A percentile compares a stretch with the other conserved stretches of the same genome.
Evolutionary conservation across 208 protist genomes (phyloP).

Genomic region (Wallacemonas sp.): DNA sequence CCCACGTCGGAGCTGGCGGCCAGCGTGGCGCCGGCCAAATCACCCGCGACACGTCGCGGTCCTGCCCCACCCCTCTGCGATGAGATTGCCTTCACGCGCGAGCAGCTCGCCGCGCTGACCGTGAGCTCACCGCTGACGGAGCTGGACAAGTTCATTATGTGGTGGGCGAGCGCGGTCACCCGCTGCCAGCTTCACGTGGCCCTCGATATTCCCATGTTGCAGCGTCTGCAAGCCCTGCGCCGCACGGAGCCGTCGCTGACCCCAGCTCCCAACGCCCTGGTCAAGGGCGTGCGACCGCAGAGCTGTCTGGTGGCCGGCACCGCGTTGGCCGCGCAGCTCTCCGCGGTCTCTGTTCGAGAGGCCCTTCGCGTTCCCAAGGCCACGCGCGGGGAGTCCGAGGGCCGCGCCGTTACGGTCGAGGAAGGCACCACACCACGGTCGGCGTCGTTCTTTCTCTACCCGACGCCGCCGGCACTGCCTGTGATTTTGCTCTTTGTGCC

Average conservation of each 20-base stretch:
- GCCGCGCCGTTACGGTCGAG: too few relatives aligned
- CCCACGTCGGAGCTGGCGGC: neutral
- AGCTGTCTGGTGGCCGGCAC: neutral
- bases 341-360: slow-evolving; percentile 1
- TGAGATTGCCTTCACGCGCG: slow-evolving; percentile 44
- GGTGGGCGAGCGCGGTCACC: slow-evolving; percentile 60
- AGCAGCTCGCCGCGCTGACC: slow-evolving; percentile 37
- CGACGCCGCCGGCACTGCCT: slow-evolving; percentile 24
- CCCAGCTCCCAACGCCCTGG: slow-evolving; percentile 16
- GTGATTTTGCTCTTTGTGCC: slow-evolving; percentile 46
- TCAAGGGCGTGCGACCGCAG: slow-evolving; percentile 15
- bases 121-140: slow-evolving; percentile 52
- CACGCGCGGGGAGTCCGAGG: too few relatives aligned
- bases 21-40: too few relatives aligned
- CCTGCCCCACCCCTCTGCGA: slow-evolving; percentile 12
- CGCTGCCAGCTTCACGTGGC: slow-evolving; percentile 45
- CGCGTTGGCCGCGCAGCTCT: slow-evolving; percentile 1
- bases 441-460: slow-evolving; percentile 23
- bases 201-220: slow-evolving; percentile 50
- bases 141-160: slow-evolving; percentile 69
- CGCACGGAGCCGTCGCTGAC: slow-evolving; percentile 22
- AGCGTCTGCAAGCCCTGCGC: slow-evolving; percentile 27
- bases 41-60: slow-evolving; percentile 17
- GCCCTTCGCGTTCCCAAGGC: too few relatives aligned
- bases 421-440: too few relatives aligned